phyloP scores from a whole-genome alignment of 257 asterid species.

The Echium plantagineum region DNA sequence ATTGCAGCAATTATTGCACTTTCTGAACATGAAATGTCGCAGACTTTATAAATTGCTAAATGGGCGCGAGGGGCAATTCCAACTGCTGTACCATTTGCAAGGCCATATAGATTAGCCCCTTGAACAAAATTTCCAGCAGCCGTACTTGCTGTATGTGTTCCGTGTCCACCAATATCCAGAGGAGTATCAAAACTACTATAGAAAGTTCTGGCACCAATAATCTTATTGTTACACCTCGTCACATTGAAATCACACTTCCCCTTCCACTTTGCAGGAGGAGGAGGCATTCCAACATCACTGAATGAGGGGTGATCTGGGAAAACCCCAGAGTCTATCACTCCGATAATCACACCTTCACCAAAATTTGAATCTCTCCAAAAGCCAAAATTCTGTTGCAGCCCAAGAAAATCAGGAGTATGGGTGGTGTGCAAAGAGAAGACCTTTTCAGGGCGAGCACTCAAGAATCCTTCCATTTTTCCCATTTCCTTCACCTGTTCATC shows the following conservation, averaged over 20 bases:
- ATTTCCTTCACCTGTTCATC: background rate
- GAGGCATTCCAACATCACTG: conserved; percentile 4
- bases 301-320: conserved; percentile 4
- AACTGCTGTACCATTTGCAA: conserved; percentile 30
- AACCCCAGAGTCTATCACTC: background rate
- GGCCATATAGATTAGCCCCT: conserved; percentile 20
- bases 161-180: conserved; percentile 16
- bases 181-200: background rate
- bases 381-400: conserved; percentile 2
- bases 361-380: conserved; percentile 1
- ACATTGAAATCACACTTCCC: conserved; percentile 2
- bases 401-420: conserved; percentile 2
- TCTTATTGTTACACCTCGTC: background rate
- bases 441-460: conserved; percentile 1
- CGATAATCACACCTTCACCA: conserved; percentile 1
- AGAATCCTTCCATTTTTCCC: conserved; percentile 2
- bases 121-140: conserved; percentile 31
- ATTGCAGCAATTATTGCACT: conserved; percentile 16
- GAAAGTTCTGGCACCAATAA: conserved; percentile 1
- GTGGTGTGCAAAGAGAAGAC: background rate
- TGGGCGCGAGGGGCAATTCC: conserved; percentile 20
- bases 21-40: conserved; percentile 7
- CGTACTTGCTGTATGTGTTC: conserved; percentile 27
- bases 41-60: conserved; percentile 18
- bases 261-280: conserved; percentile 7